A percentile compares a stretch with the other conserved stretches of the same genome.
Evolutionary conservation across 441 rosid species (phyloP).

Genomic region (Croton laevigatus): DNA sequence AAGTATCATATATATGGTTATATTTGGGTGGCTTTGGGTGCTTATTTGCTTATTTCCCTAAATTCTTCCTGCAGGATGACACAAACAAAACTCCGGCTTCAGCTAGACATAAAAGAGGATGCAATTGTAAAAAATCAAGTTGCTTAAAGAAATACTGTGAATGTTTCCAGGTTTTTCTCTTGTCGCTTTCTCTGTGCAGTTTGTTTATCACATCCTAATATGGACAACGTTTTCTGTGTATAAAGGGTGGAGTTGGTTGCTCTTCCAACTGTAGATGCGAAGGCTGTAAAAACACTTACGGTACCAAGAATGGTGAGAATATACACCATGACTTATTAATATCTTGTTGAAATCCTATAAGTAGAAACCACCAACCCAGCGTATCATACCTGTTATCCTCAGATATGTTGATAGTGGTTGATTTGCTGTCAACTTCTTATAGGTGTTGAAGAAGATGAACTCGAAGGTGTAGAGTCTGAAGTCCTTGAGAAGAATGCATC

Average conservation of each 20-base stretch:
- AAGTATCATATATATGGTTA: neutral
- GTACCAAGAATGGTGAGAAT: slow-evolving; percentile 73
- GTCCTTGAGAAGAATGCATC: slow-evolving; percentile 24
- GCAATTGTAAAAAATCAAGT: slow-evolving; percentile 97
- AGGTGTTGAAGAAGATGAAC: slow-evolving; percentile 37
- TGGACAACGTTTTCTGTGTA: slow-evolving; percentile 21
- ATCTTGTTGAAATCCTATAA: neutral
- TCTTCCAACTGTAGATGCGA: slow-evolving; percentile 88
- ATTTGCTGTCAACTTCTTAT: slow-evolving; percentile 15
- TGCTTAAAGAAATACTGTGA: slow-evolving; percentile 97
- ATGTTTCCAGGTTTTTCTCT: slow-evolving; percentile 80
- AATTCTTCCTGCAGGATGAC: slow-evolving; percentile 53
- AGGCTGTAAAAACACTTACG: slow-evolving; percentile 86
- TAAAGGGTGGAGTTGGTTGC: slow-evolving; percentile 94
- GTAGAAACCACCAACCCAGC: neutral
- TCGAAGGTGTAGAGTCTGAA: slow-evolving; percentile 22
- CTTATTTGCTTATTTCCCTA: neutral
- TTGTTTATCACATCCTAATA: slow-evolving; percentile 24
- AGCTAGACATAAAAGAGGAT: slow-evolving; percentile 95
- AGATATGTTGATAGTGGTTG: neutral
- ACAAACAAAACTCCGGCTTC: slow-evolving; percentile 87
- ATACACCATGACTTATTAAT: slow-evolving; percentile 1
- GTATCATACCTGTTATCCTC: neutral
- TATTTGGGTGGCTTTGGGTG: neutral
- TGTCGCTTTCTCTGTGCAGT: slow-evolving; percentile 8